Base-by-base conservation (phyloP, 1,139 yeast species). In the Hemisphaericaspora xylanilytica region DNA sequence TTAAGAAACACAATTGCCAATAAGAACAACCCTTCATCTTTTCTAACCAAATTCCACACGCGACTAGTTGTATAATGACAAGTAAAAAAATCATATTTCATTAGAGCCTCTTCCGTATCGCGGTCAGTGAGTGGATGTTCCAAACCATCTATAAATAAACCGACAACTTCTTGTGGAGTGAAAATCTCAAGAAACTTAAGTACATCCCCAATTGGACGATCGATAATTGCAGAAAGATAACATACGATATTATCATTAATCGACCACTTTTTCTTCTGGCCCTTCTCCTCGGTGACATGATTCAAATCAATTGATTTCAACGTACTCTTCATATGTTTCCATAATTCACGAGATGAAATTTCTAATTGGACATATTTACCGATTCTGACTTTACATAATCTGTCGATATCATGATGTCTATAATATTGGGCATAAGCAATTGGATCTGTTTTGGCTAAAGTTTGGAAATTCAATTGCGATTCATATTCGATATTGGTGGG, bases 31-130 rank as follows among this genome's bases (percentile, higher is more conserved):
- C 38, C 38, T 30, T 36, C 38, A 32, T 36, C 38, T 12, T 16
- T 15, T 30, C 33, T 22, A 26, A 33, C 31, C 13, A 26, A 25
- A 9, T 22, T n/a, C 40, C 53, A 52, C 33, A 28, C 8, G 9
- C 31, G 20, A 28, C 13, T 28, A 15, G 16, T 28, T 16, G 31
- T 15, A 16, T 28, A 14, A 4, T 16, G 11, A 28, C 31, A 16
- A 16, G 31, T 21, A 11, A 28, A 12, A 16, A 16, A 9, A 10
- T 8, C 12, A 28, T 28, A 28, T 16, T 21, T 15, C 8, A 10
- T 28, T 10, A 4, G 6, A 16, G 16, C 20, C 2, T 15, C 21
- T 9, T 16, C 21, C 3, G 5, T 16, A 13, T 16, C 20, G 8
- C n/a, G 7, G 10, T 28, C 21, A 2, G 8, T 16, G 12, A 28